Evolutionary conservation across 331 rosid species (phyloP).

Genomic region (Rosa hybrid): DNA sequence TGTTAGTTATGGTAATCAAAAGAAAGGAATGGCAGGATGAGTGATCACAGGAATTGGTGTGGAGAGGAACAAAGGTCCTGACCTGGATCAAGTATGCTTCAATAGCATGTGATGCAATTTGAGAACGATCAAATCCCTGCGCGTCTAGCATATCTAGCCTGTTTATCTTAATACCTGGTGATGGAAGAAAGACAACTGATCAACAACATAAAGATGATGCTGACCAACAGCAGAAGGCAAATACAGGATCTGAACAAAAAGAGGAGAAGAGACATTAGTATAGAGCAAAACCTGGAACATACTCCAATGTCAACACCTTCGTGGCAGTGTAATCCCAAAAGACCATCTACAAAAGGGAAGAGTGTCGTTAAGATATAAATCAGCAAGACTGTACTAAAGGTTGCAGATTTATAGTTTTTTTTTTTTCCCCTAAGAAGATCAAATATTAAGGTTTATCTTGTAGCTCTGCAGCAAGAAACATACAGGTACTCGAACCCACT

Average conservation of each 20-base stretch:
- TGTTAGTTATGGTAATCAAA: constrained; percentile 1
- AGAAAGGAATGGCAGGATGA: constrained; percentile 15
- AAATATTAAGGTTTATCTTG: constrained; percentile 11
- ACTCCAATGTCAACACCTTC: constrained; percentile 91
- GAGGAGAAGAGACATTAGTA: constrained; percentile 19
- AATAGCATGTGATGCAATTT: constrained; percentile 74
- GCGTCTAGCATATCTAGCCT: constrained; percentile 56
- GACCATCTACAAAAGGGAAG: constrained; percentile 56
- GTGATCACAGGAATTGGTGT: constrained; percentile 2
- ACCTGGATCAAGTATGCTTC: constrained; percentile 98
- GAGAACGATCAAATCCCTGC: constrained; percentile 61
- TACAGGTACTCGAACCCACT: constrained; percentile 99
- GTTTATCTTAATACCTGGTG: constrained; percentile 81
- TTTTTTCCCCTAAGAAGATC: neutral
- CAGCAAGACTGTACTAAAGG: neutral
- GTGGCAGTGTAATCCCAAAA: constrained; percentile 92
- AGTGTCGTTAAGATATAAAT: constrained; percentile 11
- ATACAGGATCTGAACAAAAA: constrained; percentile 14
- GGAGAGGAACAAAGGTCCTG: constrained; percentile 12
- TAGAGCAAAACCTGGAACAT: constrained; percentile 86
- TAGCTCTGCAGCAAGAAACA: constrained; percentile 48
- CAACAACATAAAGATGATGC: constrained; percentile 6
- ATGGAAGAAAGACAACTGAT: constrained; percentile 18
- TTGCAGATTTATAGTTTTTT: neutral
- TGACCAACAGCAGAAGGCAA: constrained; percentile 4